These are phyloP conservation scores for Calonectria leucothoes DNA, from an alignment of 2,329 filamentous ascomycete genomes.

Conservation along the genomic window DNA sequence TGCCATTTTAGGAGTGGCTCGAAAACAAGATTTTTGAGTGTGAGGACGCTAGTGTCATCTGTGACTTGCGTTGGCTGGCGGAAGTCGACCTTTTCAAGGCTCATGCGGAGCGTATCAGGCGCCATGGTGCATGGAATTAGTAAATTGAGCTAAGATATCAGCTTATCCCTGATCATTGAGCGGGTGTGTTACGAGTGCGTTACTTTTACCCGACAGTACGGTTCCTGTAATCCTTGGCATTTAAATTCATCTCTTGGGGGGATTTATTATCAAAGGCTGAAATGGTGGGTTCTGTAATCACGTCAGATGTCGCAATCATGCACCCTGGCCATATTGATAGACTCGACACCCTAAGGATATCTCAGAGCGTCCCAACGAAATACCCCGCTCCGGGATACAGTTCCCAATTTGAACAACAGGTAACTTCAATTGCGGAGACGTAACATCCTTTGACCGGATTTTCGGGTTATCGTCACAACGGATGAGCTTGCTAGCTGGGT, in stretches of 20 bases:
- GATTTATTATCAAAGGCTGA: neutral
- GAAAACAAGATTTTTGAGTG: constrained; percentile 3
- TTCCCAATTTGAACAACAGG: neutral
- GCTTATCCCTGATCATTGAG: neutral
- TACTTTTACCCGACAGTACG: neutral
- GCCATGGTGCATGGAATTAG: neutral
- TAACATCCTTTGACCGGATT: neutral
- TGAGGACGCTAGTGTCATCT: constrained; percentile 5
- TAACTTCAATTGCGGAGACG: neutral
- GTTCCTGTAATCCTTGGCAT: neutral
- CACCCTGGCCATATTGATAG: neutral
- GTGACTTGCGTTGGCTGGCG: constrained; percentile 7
- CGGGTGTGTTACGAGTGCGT: neutral
- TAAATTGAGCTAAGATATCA: too few species aligned
- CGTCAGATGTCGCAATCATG: constrained; percentile 4
- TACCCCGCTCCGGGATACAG: neutral
- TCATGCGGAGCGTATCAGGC: neutral
- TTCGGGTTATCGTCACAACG: neutral
- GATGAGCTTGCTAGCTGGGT: neutral
- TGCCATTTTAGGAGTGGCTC: constrained; percentile 8
- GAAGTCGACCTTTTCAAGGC: constrained; percentile 5
- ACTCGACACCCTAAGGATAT: neutral
- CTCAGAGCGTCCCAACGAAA: neutral
- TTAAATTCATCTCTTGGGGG: neutral
- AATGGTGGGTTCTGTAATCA: neutral